Percentiles rank a stretch among this genome's conserved stretches.
Conservation (phyloP, 78 protist species). For the Chrysochromulina parva region DNA sequence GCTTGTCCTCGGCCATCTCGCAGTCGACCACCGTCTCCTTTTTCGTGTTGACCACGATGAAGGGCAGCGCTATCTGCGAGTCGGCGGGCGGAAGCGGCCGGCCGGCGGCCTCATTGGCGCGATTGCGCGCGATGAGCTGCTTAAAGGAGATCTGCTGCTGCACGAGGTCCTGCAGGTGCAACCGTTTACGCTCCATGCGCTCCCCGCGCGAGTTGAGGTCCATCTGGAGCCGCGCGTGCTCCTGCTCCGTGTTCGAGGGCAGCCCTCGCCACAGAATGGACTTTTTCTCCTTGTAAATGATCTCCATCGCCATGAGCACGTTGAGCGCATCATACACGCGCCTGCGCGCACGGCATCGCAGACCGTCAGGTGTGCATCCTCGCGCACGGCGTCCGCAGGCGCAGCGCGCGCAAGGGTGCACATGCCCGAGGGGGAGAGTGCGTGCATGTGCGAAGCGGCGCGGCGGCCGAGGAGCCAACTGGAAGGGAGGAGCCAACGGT, state of each 20-base stretch:
- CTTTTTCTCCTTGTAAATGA: constrained; percentile 73
- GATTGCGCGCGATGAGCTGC: constrained; percentile 25
- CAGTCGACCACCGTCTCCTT: constrained; percentile 76
- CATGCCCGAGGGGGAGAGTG: no score
- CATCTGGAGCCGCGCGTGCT: background rate
- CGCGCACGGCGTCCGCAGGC: no score
- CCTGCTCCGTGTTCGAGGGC: background rate
- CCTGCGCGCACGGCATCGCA: background rate
- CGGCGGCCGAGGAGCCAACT: no score
- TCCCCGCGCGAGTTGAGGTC: background rate
- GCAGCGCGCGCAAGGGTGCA: background rate
- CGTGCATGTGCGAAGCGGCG: no score
- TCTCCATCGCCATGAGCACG: constrained; percentile 87
- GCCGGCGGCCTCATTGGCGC: background rate
- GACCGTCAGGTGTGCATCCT: no score
- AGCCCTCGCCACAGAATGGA: background rate
- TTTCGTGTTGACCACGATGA: constrained; percentile 74
- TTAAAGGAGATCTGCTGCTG: constrained; percentile 14
- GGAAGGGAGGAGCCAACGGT: no score
- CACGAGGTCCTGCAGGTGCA: constrained; percentile 33
- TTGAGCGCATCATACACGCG: constrained; percentile 91
- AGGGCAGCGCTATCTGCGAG: constrained; percentile 66
- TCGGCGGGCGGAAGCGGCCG: no score
- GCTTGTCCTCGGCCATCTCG: constrained; percentile 73
- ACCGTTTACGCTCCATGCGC: constrained; percentile 8